Base-by-base conservation (phyloP, 768 basidiomycete species). In the Lactarius indigo region DNA sequence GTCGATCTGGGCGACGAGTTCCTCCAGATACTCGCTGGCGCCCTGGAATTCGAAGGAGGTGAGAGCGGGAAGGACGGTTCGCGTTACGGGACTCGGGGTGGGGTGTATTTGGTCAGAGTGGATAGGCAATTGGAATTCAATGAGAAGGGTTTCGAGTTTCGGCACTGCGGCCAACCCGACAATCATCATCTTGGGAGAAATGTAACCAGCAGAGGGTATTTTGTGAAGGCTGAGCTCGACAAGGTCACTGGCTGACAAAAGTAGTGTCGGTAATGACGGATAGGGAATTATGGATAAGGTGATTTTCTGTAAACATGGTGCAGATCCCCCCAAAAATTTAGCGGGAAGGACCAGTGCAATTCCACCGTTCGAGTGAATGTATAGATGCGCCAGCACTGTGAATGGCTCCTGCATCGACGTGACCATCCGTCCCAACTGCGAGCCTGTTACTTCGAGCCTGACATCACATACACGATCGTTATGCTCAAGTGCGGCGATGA, bases 261-360 rank as follows among this genome's bases (percentile, higher is more conserved):
- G 56, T 5, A 64, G 30, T 6, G 10, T 28, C 20, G 17, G 18
- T 17, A 58, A 3, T 39, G 57, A 0, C 0, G 31, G 33, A 3
- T 74, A 75, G 75, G 76, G 72, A 74, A 75, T 90, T 88, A 88
- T 88, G 5, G 89, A 89, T 90, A 47, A 23, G n/a, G 2, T n/a
- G 44, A 47, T 10, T 4, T 9, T 9, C 44, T 88, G 87, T 89
- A 89, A 84, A 89, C 89, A 92, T 89, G 90, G 92, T 95, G 94
- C 94, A 94, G 20, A 33, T 0, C 15, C 39, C 15, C 7, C 17
- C 28, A 28, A 20, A 26, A 39, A 30, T 28, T 20, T 6, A 12
- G 10, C n/a, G 5, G 47, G 23, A n/a, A 50, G 47, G 47, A 23
- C 47, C 0, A 23, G 12, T n/a, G n/a, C 5, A 23, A 13, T 23